These are phyloP conservation scores for Thozetella sp. DNA, from an alignment of 495 filamentous ascomycete genomes.

Conservation along the genomic window DNA sequence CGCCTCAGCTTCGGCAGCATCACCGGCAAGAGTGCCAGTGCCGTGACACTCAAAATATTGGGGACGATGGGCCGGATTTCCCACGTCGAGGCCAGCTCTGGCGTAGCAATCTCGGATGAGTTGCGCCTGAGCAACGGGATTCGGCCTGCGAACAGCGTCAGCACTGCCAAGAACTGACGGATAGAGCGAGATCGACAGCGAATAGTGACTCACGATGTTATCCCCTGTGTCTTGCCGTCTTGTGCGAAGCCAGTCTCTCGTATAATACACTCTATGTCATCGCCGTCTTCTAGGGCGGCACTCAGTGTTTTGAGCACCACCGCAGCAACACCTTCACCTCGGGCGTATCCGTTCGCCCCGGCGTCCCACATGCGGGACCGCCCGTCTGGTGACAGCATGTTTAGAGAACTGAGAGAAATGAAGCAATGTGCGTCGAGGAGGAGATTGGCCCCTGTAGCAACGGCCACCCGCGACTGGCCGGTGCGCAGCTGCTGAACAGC, in stretches of 20 bases:
- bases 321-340: constrained; percentile 58
- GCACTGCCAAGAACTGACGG: background rate
- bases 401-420: constrained; percentile 30
- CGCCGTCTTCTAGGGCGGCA: constrained; percentile 52
- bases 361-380: constrained; percentile 49
- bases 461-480: constrained; percentile 35
- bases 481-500: constrained; percentile 16
- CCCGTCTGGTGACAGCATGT: constrained; percentile 36
- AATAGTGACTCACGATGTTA: constrained; percentile 39
- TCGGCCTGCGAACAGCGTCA: constrained; percentile 29
- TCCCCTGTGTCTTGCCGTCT: constrained; percentile 56
- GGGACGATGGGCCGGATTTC: constrained; percentile 33
- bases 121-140: constrained; percentile 49
- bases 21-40: constrained; percentile 58
- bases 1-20: constrained; percentile 37
- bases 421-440: constrained; percentile 35
- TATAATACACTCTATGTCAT: constrained; percentile 64
- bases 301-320: constrained; percentile 62
- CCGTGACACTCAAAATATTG: constrained; percentile 47
- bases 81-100: constrained; percentile 30
- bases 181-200: background rate
- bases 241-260: constrained; percentile 58
- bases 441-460: constrained; percentile 44
- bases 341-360: constrained; percentile 64
- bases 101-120: constrained; percentile 55